These are phyloP conservation scores for Primulina eburnea DNA, from an alignment of 257 asterid genomes.

Conservation along the genomic window DNA sequence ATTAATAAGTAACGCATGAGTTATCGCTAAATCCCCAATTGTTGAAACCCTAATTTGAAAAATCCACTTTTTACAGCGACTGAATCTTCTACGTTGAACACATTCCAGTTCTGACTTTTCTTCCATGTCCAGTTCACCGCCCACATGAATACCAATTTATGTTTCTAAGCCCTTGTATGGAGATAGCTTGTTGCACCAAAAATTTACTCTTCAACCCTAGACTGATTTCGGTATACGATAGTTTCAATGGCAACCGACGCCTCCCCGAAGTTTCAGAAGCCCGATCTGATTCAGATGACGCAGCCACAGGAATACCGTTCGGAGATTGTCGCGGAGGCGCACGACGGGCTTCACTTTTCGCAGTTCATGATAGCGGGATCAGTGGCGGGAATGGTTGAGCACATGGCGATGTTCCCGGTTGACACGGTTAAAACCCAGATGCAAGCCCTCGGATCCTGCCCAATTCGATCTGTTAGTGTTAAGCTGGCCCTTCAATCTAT, in stretches of 20 bases:
- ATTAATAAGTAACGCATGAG: background rate
- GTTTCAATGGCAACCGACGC: constrained; percentile 70
- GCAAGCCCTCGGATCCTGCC: constrained; percentile 93
- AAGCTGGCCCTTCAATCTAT: constrained; percentile 63
- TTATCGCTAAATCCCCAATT: constrained; percentile 13
- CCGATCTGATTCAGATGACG: constrained; percentile 53
- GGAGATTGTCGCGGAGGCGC: constrained; percentile 41
- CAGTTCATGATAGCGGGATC: constrained; percentile 97
- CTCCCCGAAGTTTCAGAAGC: constrained; percentile 62
- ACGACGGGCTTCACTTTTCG: constrained; percentile 85
- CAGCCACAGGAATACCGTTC: constrained; percentile 55
- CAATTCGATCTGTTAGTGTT: constrained; percentile 60
- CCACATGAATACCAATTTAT: constrained; percentile 6
- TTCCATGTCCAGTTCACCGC: background rate
- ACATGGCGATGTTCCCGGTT: constrained; percentile 97
- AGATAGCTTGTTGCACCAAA: constrained; percentile 12
- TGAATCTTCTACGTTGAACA: constrained; percentile 1
- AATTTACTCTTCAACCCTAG: constrained; percentile 15
- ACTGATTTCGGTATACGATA: background rate
- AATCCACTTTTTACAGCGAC: constrained; percentile 1
- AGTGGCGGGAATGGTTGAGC: constrained; percentile 86
- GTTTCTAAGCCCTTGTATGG: constrained; percentile 25
- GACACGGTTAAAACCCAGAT: constrained; percentile 89
- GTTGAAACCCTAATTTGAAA: constrained; percentile 33
- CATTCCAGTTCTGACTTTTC: background rate